A percentile compares a stretch with the other conserved stretches of the same genome.
These are phyloP conservation scores for Tephrocybe sp. DNA, from an alignment of 768 basidiomycete species.

Conservation along the genomic window DNA sequence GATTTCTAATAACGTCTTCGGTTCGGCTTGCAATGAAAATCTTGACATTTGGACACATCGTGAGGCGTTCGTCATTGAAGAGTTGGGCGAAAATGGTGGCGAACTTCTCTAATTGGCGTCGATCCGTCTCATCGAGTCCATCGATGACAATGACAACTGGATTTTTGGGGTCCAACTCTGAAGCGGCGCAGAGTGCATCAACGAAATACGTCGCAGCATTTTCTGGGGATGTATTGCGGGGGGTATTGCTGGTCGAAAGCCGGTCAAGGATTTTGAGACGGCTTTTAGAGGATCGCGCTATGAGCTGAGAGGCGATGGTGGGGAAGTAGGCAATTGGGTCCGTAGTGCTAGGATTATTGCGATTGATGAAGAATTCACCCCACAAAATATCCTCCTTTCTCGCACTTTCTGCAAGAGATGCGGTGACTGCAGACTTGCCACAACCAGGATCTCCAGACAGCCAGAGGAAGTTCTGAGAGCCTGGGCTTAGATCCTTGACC, in stretches of 20 bases:
- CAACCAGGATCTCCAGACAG: conserved; percentile 17
- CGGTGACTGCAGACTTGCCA: conserved; percentile 17
- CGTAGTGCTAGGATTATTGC: conserved; percentile 11
- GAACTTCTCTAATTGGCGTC: conserved; percentile 1
- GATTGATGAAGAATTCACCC: conserved; percentile 18
- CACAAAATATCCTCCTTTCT: conserved; percentile 9
- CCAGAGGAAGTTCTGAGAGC: conserved; percentile 15
- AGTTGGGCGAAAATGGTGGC: conserved; percentile 10
- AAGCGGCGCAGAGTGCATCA: conserved; percentile 8
- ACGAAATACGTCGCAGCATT: conserved; percentile 14
- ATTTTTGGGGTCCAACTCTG: neutral
- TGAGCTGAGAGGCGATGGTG: conserved; percentile 16
- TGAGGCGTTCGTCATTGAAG: neutral
- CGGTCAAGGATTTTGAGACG: neutral
- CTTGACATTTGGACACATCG: conserved; percentile 1
- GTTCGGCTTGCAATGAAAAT: conserved; percentile 13
- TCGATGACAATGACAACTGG: conserved; percentile 19
- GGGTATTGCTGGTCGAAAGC: conserved; percentile 1
- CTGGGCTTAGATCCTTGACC: conserved; percentile 5
- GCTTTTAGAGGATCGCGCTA: conserved; percentile 1
- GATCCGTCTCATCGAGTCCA: conserved; percentile 16
- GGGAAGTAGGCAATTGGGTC: conserved; percentile 16
- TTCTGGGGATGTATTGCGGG: conserved; percentile 5
- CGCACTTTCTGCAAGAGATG: conserved; percentile 12
- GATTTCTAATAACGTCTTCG: conserved; percentile 13